Conservation (phyloP, 352 stramenopile species). For the Pythium angustatum region DNA sequence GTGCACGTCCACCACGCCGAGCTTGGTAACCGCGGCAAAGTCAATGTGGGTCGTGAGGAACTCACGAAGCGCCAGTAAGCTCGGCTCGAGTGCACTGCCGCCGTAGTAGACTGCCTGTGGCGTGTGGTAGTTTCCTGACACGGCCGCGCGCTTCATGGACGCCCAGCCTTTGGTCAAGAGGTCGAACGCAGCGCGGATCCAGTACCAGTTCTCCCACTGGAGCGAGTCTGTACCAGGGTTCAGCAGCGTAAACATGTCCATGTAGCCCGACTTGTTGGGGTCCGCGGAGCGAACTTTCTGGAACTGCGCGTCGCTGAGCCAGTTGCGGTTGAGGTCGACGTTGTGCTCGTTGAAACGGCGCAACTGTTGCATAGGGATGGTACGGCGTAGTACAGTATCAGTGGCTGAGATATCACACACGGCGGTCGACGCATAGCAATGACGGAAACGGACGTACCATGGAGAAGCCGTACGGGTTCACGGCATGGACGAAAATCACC, state of each 20-base stretch:
- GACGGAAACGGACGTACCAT: conserved; percentile 44
- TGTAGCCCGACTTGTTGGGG: conserved; percentile 80
- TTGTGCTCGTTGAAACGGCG: conserved; percentile 92
- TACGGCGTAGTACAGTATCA: too few species aligned
- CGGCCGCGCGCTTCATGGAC: conserved; percentile 81
- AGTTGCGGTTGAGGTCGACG: conserved; percentile 40
- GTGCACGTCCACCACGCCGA: conserved; percentile 91
- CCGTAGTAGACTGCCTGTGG: conserved; percentile 86
- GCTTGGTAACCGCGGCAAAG: conserved; percentile 35
- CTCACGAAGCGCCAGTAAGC: conserved; percentile 52
- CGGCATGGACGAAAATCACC: conserved; percentile 89
- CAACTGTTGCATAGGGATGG: conserved; percentile 46
- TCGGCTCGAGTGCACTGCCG: conserved; percentile 72
- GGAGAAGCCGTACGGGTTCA: conserved; percentile 92
- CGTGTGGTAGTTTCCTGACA: conserved; percentile 89
- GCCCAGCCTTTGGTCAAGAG: conserved; percentile 45
- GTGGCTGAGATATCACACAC: too few species aligned
- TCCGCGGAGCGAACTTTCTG: conserved; percentile 44
- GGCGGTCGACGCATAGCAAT: too few species aligned
- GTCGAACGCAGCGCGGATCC: conserved; percentile 36
- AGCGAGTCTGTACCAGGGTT: conserved; percentile 44
- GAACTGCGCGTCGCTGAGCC: conserved; percentile 58
- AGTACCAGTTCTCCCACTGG: conserved; percentile 47
- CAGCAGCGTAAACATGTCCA: conserved; percentile 69
- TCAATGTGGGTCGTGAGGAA: conserved; percentile 64